Base-by-base conservation (phyloP, 2,329 filamentous ascomycete species). In the Chaetomium olivaceum region DNA sequence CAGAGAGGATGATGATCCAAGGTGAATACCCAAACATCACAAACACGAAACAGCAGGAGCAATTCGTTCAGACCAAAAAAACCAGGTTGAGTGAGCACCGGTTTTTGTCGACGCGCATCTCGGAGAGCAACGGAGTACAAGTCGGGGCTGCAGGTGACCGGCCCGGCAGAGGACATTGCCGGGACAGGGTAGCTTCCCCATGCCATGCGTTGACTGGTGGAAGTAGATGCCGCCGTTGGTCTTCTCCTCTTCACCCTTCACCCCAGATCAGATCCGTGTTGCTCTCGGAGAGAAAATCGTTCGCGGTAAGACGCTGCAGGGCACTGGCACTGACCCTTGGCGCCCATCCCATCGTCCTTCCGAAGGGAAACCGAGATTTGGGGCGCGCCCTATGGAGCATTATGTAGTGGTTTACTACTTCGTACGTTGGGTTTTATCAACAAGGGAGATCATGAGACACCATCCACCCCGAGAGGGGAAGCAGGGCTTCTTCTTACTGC, bases 281-380 rank as follows among this genome's bases (percentile, higher is more conserved):
- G 14, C 39, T 21, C 56, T 58, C 39, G 36, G 56, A 58, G 46
- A 25, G 25, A 46, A 21, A 29, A 48, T 21, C 25, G 12, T 31
- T 14, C 14, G 39, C 25, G 25, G 43, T 19, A 19, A 57, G 51
- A 33, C 21, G 46, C 25, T n/a, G 55, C 14, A 8, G 9, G 33
- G 55, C n/a, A 16, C 51, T 25, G 11, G 36, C 50, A 55, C 36
- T 21, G 36, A 23, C 12, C 33, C 16, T 57, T 25, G 12, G 55
- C 55, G 55, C 55, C 23, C 25, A 43, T 43, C 33, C 21, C n/a
- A 6, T 25, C 55, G 52, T 39, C 54, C 54, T 43, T 57, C 33
- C 55, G 55, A 16, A 43, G 1, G 33, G 27, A 31, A 48, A 58
- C 36, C 56, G 56, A 58, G 55, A 57, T 57, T 57, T 57, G 33